Percentiles rank a stretch among this genome's conserved stretches.
Evolutionary conservation across 352 stramenopile species (phyloP).

Genomic region (Globisporangium emineosum): DNA sequence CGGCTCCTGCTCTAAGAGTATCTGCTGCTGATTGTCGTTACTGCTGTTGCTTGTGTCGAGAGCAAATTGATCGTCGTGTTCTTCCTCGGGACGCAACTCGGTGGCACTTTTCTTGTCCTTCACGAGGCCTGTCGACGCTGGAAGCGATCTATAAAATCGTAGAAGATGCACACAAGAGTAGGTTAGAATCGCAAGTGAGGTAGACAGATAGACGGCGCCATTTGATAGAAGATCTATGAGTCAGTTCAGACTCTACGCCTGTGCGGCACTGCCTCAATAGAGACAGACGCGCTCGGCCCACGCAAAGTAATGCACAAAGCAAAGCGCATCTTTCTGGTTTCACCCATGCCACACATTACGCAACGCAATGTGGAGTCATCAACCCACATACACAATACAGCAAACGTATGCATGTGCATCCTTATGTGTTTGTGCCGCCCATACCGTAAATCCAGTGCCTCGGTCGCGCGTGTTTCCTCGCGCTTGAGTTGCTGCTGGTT

Average conservation of each 20-base stretch:
- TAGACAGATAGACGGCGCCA: neutral
- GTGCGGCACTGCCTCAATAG: conserved; percentile 1
- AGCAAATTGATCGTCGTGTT: neutral
- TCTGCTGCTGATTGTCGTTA: conserved; percentile 8
- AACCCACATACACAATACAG: neutral
- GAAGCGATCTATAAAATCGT: neutral
- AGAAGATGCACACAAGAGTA: neutral
- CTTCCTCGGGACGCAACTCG: conserved; percentile 2
- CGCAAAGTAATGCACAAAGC: neutral
- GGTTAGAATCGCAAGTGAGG: conserved; percentile 2
- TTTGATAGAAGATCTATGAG: neutral
- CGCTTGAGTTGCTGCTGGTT: conserved; percentile 8
- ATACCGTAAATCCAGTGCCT: conserved; percentile 11
- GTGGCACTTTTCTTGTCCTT: neutral
- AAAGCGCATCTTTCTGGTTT: conserved; percentile 7
- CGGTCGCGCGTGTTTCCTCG: conserved; percentile 12
- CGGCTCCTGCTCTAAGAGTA: neutral
- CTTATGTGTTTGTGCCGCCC: neutral
- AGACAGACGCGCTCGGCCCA: conserved; percentile 1
- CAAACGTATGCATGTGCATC: neutral
- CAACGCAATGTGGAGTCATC: neutral
- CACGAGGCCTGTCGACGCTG: neutral
- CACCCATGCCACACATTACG: neutral
- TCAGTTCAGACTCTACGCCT: conserved; percentile 1
- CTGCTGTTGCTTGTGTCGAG: neutral